These are phyloP conservation scores for Globisporangium orthogonon DNA, from an alignment of 352 stramenopile genomes.

Conservation along the genomic window DNA sequence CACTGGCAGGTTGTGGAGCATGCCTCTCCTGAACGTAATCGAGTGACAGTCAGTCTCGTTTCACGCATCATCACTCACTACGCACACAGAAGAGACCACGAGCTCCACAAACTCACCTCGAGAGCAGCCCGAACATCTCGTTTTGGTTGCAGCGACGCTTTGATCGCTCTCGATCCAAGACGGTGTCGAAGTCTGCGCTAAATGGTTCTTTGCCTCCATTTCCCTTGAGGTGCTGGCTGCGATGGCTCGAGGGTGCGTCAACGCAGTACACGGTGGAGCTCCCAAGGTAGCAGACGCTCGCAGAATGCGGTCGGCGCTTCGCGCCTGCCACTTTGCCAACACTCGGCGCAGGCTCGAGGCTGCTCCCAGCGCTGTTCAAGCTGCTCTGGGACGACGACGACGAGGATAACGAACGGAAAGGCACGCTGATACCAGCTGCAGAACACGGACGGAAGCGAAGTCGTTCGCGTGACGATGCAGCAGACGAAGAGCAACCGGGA, in stretches of 20 bases:
- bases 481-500: background rate
- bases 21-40: constrained; percentile 2
- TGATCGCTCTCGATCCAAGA: constrained; percentile 30
- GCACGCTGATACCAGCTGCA: constrained; percentile 14
- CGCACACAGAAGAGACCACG: no score
- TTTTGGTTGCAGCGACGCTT: constrained; percentile 19
- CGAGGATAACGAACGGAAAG: constrained; percentile 4
- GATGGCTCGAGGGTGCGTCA: constrained; percentile 9
- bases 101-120: background rate
- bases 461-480: background rate
- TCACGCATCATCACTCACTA: background rate
- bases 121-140: constrained; percentile 19
- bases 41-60: background rate
- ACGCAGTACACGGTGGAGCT: constrained; percentile 55
- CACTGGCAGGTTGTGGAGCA: constrained; percentile 30
- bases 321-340: constrained; percentile 43
- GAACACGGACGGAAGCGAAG: constrained; percentile 30
- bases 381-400: background rate
- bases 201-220: background rate
- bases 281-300: constrained; percentile 44
- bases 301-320: constrained; percentile 38
- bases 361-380: background rate
- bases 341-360: constrained; percentile 4
- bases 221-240: background rate
- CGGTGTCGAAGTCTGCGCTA: constrained; percentile 23